These are phyloP conservation scores for Dysphania ambrosioides DNA, from an alignment of 148 eudicot genomes.

Conservation along the genomic window DNA sequence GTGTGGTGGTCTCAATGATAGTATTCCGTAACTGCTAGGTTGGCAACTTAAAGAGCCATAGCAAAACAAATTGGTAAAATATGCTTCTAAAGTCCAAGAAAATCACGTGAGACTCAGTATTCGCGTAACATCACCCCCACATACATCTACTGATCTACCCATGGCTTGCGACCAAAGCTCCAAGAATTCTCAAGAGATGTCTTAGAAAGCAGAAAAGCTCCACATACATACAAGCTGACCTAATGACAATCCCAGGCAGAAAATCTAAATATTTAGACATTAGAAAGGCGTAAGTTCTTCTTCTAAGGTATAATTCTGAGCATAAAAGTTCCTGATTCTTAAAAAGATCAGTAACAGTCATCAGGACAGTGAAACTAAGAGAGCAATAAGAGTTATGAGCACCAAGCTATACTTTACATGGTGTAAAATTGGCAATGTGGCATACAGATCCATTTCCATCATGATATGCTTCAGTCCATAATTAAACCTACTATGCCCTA, in stretches of 20 bases:
- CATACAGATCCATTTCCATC: slow-evolving; percentile 3
- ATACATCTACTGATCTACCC: background rate
- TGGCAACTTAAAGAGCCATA: background rate
- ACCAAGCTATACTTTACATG: background rate
- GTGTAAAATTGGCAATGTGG: too few relatives aligned
- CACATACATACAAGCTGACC: too few relatives aligned
- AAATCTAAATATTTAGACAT: too few relatives aligned
- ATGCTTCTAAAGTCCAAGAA: background rate
- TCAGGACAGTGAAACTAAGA: background rate
- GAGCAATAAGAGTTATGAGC: background rate
- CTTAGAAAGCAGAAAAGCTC: too few relatives aligned
- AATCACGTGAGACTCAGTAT: background rate
- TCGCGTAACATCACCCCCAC: background rate
- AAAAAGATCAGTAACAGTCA: background rate
- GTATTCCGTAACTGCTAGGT: too few relatives aligned
- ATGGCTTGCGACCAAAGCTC: too few relatives aligned
- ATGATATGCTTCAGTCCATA: background rate
- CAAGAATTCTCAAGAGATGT: background rate
- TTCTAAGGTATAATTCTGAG: too few relatives aligned
- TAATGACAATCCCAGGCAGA: too few relatives aligned
- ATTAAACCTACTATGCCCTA: slow-evolving; percentile 2
- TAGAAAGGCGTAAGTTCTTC: too few relatives aligned
- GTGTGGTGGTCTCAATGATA: background rate
- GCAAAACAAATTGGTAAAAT: background rate
- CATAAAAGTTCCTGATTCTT: background rate